Evolutionary conservation across 352 stramenopile species (phyloP).

Genomic region (Phytophthora megakarya): DNA sequence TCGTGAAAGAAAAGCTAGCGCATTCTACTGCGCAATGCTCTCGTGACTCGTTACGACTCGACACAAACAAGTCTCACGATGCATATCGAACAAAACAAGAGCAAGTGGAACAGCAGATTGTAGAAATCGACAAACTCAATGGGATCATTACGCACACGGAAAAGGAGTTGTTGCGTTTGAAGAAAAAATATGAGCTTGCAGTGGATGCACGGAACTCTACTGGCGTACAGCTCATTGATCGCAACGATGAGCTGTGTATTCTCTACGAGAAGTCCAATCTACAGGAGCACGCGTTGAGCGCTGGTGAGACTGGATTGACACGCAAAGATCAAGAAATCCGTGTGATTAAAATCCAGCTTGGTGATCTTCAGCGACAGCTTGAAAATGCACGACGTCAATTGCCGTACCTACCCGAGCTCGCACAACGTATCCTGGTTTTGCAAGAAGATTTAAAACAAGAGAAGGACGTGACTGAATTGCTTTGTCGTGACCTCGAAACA

Average conservation of each 20-base stretch:
- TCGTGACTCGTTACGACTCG: constrained; percentile 86
- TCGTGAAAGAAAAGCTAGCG: constrained; percentile 90
- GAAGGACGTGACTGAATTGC: constrained; percentile 86
- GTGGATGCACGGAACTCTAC: constrained; percentile 89
- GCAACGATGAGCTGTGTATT: constrained; percentile 96
- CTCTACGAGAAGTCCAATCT: constrained; percentile 94
- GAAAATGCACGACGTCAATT: constrained; percentile 76
- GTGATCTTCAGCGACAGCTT: constrained; percentile 85
- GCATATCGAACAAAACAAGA: constrained; percentile 91
- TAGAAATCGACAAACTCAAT: constrained; percentile 96
- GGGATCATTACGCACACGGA: constrained; percentile 92
- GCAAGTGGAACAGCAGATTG: constrained; percentile 94
- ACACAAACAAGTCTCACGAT: constrained; percentile 92
- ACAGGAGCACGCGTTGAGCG: constrained; percentile 83
- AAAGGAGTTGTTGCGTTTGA: constrained; percentile 92
- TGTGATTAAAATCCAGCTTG: constrained; percentile 80
- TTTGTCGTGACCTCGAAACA: constrained; percentile 92
- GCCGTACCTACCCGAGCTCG: constrained; percentile 80
- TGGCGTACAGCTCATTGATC: constrained; percentile 93
- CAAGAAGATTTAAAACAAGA: constrained; percentile 88
- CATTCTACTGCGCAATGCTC: constrained; percentile 89
- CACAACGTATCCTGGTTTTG: constrained; percentile 76
- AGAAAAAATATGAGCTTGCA: constrained; percentile 90
- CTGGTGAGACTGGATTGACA: constrained; percentile 80
- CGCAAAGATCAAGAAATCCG: constrained; percentile 82